Conservation (phyloP, 192 early-diverging fungal species). For the Pilobolus umbonatus region DNA sequence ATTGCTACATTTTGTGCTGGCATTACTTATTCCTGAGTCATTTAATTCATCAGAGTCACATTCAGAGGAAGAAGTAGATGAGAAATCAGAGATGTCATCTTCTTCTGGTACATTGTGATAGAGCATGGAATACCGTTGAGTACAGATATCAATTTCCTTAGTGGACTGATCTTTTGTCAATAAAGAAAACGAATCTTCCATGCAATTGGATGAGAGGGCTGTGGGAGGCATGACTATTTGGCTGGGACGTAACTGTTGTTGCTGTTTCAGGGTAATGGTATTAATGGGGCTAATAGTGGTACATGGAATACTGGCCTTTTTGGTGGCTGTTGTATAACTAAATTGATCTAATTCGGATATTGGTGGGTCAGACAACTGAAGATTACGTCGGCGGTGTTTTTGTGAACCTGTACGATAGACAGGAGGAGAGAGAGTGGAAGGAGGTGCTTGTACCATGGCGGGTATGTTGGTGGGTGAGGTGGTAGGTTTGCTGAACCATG, state of each 20-base stretch:
- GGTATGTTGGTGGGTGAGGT: not conserved
- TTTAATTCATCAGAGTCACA: not conserved
- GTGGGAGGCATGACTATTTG: constrained; percentile 5
- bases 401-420: constrained; percentile 21
- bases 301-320: not conserved
- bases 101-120: not conserved
- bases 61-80: not conserved
- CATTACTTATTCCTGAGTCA: not conserved
- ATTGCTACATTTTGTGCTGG: not conserved
- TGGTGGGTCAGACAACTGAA: constrained; percentile 19
- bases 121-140: constrained; percentile 16
- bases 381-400: constrained; percentile 17
- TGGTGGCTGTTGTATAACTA: constrained; percentile 11
- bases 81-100: not conserved
- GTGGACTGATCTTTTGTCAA: not conserved
- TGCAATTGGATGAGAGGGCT: not conserved
- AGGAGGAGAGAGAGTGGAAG: constrained; percentile 13
- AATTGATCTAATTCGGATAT: constrained; percentile 22
- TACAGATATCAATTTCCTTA: constrained; percentile 9
- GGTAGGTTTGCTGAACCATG: constrained; percentile 23
- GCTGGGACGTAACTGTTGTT: not conserved
- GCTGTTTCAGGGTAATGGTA: too few species aligned
- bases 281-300: too few species aligned
- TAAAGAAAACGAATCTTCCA: constrained; percentile 11
- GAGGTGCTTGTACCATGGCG: not conserved